Conservation (phyloP, 1,284 basidiomycete species). For the Papiliotrema fonsecae region DNA sequence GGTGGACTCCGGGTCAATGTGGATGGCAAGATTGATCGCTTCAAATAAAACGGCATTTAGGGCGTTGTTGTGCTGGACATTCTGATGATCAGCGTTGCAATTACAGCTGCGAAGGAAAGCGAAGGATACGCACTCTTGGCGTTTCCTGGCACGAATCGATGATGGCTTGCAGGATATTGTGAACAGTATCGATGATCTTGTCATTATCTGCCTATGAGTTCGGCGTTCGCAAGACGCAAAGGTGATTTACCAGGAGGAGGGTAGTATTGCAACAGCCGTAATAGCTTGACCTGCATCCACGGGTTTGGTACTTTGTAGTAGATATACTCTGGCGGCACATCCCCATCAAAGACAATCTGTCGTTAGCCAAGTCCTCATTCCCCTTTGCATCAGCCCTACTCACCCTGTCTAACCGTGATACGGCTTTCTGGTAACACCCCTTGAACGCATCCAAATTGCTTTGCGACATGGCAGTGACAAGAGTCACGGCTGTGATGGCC, state of each 20-base stretch:
- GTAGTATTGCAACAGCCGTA: conserved; percentile 92
- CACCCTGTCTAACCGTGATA: conserved; percentile 80
- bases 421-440: conserved; percentile 90
- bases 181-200: conserved; percentile 68
- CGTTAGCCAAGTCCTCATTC: neutral
- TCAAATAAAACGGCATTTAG: conserved; percentile 98
- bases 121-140: conserved; percentile 55
- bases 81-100: conserved; percentile 52
- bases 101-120: too few relatives aligned
- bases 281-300: conserved; percentile 95
- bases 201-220: conserved; percentile 63
- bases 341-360: conserved; percentile 83
- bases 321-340: conserved; percentile 81
- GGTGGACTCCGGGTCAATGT: conserved; percentile 85
- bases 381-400: conserved; percentile 21
- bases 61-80: conserved; percentile 98
- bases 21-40: conserved; percentile 94
- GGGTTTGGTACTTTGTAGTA: conserved; percentile 87
- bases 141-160: conserved; percentile 93
- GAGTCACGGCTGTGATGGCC: conserved; percentile 83
- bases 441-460: conserved; percentile 84
- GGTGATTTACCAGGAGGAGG: conserved; percentile 70
- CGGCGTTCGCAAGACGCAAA: neutral
- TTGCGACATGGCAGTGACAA: conserved; percentile 93
- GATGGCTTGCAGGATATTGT: conserved; percentile 81